These are phyloP conservation scores for Zancudomyces culisetae DNA, from an alignment of 371 early-diverging fungal species.

Conservation along the genomic window DNA sequence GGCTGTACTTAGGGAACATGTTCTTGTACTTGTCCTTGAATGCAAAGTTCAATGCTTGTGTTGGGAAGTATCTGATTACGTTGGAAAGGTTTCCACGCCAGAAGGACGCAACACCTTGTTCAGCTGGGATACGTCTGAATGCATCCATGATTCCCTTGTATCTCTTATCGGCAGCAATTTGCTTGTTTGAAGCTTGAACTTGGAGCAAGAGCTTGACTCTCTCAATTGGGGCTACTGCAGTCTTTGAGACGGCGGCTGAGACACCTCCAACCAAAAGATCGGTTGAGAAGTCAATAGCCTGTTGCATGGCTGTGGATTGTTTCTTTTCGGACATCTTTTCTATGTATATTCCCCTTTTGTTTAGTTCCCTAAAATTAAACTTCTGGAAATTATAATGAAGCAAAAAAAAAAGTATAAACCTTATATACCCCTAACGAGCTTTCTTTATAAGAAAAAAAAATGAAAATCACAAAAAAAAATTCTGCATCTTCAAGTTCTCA, in stretches of 20 bases:
- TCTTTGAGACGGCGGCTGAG: slow-evolving; percentile 72
- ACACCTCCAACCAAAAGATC: slow-evolving; percentile 36
- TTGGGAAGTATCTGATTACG: slow-evolving; percentile 54
- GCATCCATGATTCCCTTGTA: slow-evolving; percentile 42
- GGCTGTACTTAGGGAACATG: slow-evolving; percentile 38
- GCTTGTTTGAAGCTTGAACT: slow-evolving; percentile 31
- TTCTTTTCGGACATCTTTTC: not conserved
- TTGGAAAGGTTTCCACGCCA: slow-evolving; percentile 47
- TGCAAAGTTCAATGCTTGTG: slow-evolving; percentile 53
- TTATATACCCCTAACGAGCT: too few relatives aligned
- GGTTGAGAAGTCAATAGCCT: slow-evolving; percentile 3
- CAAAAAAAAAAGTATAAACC: too few relatives aligned
- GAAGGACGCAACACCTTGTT: slow-evolving; percentile 36
- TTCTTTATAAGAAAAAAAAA: too few relatives aligned
- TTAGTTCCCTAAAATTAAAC: too few relatives aligned
- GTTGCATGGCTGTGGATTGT: not conserved
- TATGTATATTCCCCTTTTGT: too few relatives aligned
- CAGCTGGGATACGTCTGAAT: slow-evolving; percentile 34
- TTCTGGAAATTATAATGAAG: too few relatives aligned
- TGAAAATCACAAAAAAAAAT: too few relatives aligned
- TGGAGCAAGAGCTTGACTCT: slow-evolving; percentile 47
- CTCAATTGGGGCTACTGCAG: slow-evolving; percentile 56
- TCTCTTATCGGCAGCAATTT: slow-evolving; percentile 38
- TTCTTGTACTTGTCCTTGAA: slow-evolving; percentile 52
- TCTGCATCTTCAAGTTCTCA: too few relatives aligned